Conservation (phyloP, 371 early-diverging fungal species). For the Circinella umbellata region DNA sequence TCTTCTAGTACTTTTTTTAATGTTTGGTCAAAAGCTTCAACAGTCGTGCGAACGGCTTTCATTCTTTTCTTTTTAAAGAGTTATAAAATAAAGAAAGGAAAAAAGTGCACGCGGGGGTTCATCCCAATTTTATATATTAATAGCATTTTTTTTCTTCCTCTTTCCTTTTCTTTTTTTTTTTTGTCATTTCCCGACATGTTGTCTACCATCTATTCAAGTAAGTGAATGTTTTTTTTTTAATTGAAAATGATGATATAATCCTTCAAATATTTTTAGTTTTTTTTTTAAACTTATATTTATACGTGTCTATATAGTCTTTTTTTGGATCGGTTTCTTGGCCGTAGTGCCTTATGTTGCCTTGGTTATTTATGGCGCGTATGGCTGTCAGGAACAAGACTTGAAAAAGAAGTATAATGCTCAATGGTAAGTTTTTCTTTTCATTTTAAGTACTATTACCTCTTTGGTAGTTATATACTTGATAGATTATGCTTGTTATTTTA, state of each 20-base stretch:
- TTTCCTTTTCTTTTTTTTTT: neutral
- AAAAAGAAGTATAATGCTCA: conserved; percentile 61
- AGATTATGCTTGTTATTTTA: no score
- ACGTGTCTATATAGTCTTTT: conserved; percentile 32
- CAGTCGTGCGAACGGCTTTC: conserved; percentile 25
- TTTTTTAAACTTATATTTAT: no score
- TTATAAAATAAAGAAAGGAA: neutral
- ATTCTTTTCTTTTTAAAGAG: conserved; percentile 1
- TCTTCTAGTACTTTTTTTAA: conserved; percentile 33
- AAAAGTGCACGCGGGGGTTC: neutral
- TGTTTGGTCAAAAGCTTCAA: conserved; percentile 41
- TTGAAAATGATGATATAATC: no score
- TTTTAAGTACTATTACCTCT: neutral
- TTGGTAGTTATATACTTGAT: no score
- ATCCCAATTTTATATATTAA: no score
- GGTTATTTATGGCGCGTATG: conserved; percentile 53
- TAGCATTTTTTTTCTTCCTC: no score
- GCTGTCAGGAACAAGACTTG: conserved; percentile 61
- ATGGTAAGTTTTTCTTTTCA: conserved; percentile 62
- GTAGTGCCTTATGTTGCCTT: conserved; percentile 51
- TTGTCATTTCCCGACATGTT: conserved; percentile 3
- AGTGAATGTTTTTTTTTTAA: neutral
- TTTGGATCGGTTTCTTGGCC: conserved; percentile 50
- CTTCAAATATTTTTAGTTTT: no score
- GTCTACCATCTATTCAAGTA: neutral